phyloP scores from a whole-genome alignment of 2,329 filamentous ascomycete genomes.

The Tolypocladium ophioglossoides region DNA sequence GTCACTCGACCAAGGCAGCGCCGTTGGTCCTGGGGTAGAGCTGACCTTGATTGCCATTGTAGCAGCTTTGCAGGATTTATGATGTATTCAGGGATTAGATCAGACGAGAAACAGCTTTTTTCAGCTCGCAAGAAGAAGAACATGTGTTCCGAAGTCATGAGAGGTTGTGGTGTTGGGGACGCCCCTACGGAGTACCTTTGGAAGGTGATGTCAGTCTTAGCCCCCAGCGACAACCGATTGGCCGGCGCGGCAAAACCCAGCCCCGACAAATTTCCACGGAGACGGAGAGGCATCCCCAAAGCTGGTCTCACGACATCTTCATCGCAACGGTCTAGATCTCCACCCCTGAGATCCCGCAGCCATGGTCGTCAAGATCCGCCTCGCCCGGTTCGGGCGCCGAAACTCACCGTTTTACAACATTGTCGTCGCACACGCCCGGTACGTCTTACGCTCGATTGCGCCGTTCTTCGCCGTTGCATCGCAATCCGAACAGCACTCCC shows the following conservation, averaged over 20 bases:
- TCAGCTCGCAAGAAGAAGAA: not conserved
- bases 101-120: not conserved
- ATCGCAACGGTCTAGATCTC: not conserved
- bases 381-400: slow-evolving; percentile 83
- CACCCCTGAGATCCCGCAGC: not conserved
- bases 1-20: not conserved
- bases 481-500: no score
- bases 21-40: not conserved
- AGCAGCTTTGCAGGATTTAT: not conserved
- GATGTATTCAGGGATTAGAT: not conserved
- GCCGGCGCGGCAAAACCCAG: slow-evolving; percentile 24
- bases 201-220: no score
- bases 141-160: not conserved
- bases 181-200: no score
- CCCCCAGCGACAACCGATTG: slow-evolving; percentile 6
- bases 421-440: slow-evolving; percentile 87
- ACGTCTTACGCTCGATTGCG: slow-evolving; percentile 18
- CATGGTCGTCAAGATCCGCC: slow-evolving; percentile 91
- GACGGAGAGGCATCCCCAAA: not conserved
- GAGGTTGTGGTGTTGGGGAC: not conserved
- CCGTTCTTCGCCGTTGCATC: not conserved
- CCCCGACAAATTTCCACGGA: slow-evolving; percentile 16
- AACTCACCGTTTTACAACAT: slow-evolving; percentile 97
- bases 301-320: not conserved
- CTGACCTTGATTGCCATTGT: slow-evolving; percentile 23